Percentiles rank a stretch among this genome's conserved stretches.
Conservation (phyloP, 352 stramenopile species). For the Pythium periplocum region DNA sequence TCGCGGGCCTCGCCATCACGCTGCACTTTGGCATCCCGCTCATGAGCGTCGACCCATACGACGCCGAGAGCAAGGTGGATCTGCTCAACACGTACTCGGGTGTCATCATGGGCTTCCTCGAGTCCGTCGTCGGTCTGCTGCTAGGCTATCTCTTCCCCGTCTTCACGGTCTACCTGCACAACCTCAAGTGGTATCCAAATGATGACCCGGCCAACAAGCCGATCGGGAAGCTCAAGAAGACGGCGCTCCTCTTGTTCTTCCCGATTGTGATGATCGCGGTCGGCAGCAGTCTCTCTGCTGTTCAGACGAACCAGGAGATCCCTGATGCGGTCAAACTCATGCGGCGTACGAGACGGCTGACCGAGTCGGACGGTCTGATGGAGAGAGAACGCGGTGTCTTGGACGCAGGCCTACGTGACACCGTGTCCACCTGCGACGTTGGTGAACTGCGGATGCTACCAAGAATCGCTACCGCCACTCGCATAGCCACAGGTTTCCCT, state of each 20-base stretch:
- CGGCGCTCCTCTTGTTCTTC: constrained; percentile 52
- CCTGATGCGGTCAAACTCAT: background rate
- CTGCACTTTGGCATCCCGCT: constrained; percentile 35
- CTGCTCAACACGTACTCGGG: constrained; percentile 52
- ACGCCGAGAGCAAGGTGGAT: constrained; percentile 28
- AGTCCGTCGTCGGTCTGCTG: constrained; percentile 38
- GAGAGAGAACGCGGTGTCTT: no score
- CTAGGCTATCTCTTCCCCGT: constrained; percentile 50
- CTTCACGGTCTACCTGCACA: constrained; percentile 62
- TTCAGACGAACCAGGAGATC: constrained; percentile 51
- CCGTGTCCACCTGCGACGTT: no score
- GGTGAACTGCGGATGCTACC: background rate
- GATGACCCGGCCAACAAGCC: constrained; percentile 41
- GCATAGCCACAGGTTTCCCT: constrained; percentile 1
- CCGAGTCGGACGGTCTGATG: no score
- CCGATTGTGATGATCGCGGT: constrained; percentile 49
- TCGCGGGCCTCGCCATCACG: constrained; percentile 32
- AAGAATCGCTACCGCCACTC: constrained; percentile 3
- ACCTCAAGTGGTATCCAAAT: constrained; percentile 43
- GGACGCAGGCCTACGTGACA: no score
- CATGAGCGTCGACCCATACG: constrained; percentile 14
- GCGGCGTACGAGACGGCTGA: background rate
- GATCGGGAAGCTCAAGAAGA: constrained; percentile 52
- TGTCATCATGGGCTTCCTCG: constrained; percentile 55
- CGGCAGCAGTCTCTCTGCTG: constrained; percentile 40